Evolutionary conservation across 176 grass and related monocot genomes (phyloP).

Genomic region (Ampelocalamus luodianensis): DNA sequence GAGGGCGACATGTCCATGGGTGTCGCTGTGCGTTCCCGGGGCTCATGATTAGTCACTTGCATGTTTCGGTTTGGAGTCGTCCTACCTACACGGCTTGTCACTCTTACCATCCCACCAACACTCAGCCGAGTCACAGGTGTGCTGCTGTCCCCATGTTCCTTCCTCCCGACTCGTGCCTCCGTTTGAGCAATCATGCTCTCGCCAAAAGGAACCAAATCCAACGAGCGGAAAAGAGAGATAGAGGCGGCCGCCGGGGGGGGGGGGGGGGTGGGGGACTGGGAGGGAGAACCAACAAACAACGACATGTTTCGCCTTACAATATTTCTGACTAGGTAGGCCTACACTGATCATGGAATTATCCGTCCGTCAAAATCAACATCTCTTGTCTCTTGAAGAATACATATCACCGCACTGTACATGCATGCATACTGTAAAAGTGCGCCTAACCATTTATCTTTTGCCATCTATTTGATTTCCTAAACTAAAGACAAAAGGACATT

Average conservation of each 20-base stretch:
- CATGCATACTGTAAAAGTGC: neutral
- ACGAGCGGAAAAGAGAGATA: neutral
- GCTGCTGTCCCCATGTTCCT: constrained; percentile 22
- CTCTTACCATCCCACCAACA: neutral
- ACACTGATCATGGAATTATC: neutral
- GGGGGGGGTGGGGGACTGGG: too few relatives aligned
- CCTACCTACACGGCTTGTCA: neutral
- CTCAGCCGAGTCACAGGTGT: neutral
- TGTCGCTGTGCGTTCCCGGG: constrained; percentile 19
- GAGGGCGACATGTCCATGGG: neutral
- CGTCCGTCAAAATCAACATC: constrained; percentile 6
- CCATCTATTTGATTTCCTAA: neutral
- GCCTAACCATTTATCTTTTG: neutral
- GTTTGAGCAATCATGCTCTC: constrained; percentile 47
- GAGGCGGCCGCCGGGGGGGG: too few relatives aligned
- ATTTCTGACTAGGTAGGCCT: constrained; percentile 2
- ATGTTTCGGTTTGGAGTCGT: constrained; percentile 16
- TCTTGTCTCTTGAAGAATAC: neutral
- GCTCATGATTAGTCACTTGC: constrained; percentile 43
- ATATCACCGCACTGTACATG: neutral
- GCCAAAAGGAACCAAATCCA: constrained; percentile 37
- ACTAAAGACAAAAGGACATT: neutral
- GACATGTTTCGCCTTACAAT: neutral
- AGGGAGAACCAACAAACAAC: neutral
- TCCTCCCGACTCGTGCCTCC: constrained; percentile 27